Evolutionary conservation across 2,329 filamentous ascomycete species (phyloP).

Genomic region (Neonectria magnoliae): DNA sequence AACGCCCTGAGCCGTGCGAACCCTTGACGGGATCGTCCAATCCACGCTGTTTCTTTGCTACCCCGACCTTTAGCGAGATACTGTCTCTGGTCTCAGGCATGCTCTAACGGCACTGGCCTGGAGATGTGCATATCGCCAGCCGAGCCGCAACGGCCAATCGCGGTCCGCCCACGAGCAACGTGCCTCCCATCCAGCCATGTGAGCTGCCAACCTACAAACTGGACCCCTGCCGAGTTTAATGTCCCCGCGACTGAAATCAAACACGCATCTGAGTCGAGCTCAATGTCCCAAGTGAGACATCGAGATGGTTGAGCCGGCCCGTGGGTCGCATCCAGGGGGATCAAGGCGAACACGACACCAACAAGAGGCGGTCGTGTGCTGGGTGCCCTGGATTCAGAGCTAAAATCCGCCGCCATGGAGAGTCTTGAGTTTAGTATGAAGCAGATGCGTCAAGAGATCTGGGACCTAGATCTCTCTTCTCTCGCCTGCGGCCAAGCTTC

Average conservation of each 20-base stretch:
- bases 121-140: slow-evolving; percentile 30
- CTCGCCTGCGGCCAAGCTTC: slow-evolving; percentile 5
- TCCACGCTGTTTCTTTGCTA: slow-evolving; percentile 24
- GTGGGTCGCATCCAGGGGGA: not conserved
- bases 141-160: slow-evolving; percentile 34
- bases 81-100: slow-evolving; percentile 29
- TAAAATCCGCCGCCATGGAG: slow-evolving; percentile 4
- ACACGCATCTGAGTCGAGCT: slow-evolving; percentile 8
- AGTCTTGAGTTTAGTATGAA: slow-evolving; percentile 9
- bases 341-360: not conserved
- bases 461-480: slow-evolving; percentile 18
- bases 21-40: slow-evolving; percentile 30
- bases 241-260: slow-evolving; percentile 17
- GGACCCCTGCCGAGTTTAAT: slow-evolving; percentile 23
- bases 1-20: slow-evolving; percentile 14
- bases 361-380: not conserved
- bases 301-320: slow-evolving; percentile 14
- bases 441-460: not conserved
- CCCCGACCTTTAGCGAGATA: slow-evolving; percentile 41
- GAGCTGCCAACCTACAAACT: slow-evolving; percentile 18
- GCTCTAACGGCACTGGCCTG: slow-evolving; percentile 23
- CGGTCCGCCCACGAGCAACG: slow-evolving; percentile 35
- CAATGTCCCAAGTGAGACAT: slow-evolving; percentile 24
- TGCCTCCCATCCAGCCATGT: slow-evolving; percentile 36
- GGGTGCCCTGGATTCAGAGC: not conserved